These are phyloP conservation scores for Phragmites australis DNA, from an alignment of 176 grass and related monocot genomes.

Conservation along the genomic window DNA sequence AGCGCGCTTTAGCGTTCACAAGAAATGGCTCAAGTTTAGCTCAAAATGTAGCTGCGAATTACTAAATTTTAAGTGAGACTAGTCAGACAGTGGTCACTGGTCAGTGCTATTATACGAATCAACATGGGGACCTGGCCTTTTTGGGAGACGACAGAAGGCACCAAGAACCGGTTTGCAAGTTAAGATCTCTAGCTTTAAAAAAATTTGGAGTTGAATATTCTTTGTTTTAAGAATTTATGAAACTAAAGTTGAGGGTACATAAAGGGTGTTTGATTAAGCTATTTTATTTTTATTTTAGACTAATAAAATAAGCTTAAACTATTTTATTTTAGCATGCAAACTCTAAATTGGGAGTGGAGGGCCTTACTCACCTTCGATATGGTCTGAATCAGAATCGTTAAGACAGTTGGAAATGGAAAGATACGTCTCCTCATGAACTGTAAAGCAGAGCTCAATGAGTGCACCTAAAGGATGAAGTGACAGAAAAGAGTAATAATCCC, in stretches of 20 bases:
- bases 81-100: neutral
- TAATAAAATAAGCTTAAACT: too few species aligned
- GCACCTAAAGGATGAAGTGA: neutral
- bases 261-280: too few species aligned
- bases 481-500: neutral
- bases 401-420: slow-evolving; percentile 34
- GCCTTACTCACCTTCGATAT: neutral
- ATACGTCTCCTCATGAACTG: slow-evolving; percentile 35
- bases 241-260: too few species aligned
- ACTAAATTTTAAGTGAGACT: neutral
- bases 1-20: neutral
- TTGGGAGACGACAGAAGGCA: neutral
- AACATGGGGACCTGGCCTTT: neutral
- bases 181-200: too few species aligned
- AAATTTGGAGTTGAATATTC: too few species aligned
- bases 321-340: too few species aligned
- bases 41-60: neutral
- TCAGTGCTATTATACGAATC: neutral
- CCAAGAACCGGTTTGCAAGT: slow-evolving; percentile 22
- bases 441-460: slow-evolving; percentile 23
- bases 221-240: too few species aligned
- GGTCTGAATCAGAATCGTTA: slow-evolving; percentile 13
- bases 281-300: too few species aligned
- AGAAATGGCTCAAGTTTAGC: neutral
- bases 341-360: too few species aligned